Conservation (phyloP, 495 filamentous ascomycete genomes). For the Aspergillus conjunctus region DNA sequence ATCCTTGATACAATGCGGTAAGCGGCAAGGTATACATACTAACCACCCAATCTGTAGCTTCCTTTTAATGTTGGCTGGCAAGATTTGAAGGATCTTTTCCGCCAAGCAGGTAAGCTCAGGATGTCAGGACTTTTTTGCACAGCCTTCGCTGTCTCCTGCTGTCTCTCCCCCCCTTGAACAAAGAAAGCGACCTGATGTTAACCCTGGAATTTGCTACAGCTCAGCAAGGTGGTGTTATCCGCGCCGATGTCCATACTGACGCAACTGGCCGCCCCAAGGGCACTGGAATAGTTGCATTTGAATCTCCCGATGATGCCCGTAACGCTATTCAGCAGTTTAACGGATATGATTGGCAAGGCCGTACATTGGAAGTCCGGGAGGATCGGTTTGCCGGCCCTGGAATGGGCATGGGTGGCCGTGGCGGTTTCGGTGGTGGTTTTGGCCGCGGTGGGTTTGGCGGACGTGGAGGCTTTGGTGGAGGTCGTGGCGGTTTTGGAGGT, state of each 20-base stretch:
- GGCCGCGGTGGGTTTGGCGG: constrained; percentile 52
- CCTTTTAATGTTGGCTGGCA: constrained; percentile 98
- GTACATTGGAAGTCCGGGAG: constrained; percentile 89
- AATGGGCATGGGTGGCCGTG: constrained; percentile 51
- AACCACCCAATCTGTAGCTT: constrained; percentile 60
- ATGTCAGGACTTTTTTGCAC: constrained; percentile 8
- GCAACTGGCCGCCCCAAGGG: constrained; percentile 92
- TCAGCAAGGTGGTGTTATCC: constrained; percentile 78
- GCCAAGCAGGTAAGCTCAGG: constrained; percentile 83
- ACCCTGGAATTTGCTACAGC: constrained; percentile 51
- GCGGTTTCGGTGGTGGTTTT: constrained; percentile 54
- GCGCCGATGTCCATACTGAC: constrained; percentile 92
- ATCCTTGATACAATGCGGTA: constrained; percentile 14
- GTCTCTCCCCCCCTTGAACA: constrained; percentile 21
- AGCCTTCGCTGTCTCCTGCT: constrained; percentile 10
- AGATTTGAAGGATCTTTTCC: constrained; percentile 98
- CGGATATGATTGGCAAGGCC: constrained; percentile 97
- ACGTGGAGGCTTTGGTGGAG: constrained; percentile 49
- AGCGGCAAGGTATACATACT: constrained; percentile 11
- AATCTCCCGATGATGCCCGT: constrained; percentile 89
- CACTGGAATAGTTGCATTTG: constrained; percentile 95
- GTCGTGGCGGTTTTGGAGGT: constrained; percentile 42
- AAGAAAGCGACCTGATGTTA: constrained; percentile 21
- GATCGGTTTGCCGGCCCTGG: constrained; percentile 84
- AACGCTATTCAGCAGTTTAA: constrained; percentile 97